Conservation (phyloP, 1,284 basidiomycete species). For the Sparassis latifolia region DNA sequence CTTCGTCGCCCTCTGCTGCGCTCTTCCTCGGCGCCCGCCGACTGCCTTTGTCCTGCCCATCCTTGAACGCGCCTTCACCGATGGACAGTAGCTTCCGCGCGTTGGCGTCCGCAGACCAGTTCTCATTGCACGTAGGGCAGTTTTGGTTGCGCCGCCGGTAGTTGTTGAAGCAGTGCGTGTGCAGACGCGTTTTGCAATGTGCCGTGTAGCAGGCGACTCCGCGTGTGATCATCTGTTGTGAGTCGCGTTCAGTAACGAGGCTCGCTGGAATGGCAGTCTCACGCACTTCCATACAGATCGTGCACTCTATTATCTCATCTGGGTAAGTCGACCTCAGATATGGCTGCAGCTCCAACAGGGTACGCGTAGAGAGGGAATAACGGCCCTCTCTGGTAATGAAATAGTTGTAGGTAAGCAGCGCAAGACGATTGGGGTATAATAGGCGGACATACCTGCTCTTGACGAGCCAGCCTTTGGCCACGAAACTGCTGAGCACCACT, state of each 20-base stretch:
- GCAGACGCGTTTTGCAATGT: constrained; percentile 63
- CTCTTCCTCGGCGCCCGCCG: constrained; percentile 33
- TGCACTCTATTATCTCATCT: constrained; percentile 68
- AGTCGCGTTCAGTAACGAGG: not conserved
- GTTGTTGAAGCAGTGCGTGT: constrained; percentile 57
- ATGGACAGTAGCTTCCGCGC: constrained; percentile 41
- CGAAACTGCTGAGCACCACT: constrained; percentile 68
- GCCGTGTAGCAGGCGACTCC: constrained; percentile 58
- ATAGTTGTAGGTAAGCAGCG: not conserved
- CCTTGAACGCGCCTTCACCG: constrained; percentile 58
- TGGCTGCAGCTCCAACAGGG: constrained; percentile 65
- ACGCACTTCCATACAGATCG: constrained; percentile 65
- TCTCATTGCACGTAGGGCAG: constrained; percentile 53
- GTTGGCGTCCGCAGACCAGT: constrained; percentile 49
- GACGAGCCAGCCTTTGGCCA: constrained; percentile 73
- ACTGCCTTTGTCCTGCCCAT: constrained; percentile 49
- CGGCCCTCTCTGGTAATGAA: constrained; percentile 39
- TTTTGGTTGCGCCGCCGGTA: constrained; percentile 33
- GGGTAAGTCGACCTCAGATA: constrained; percentile 75
- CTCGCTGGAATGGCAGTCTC: not conserved
- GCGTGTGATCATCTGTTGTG: constrained; percentile 51
- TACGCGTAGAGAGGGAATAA: constrained; percentile 72
- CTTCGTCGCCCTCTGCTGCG: constrained; percentile 33
- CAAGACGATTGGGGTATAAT: not conserved
- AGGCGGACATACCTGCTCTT: constrained; percentile 65